Conservation (phyloP, 257 asterid genomes). For the Solanum boliviense region DNA sequence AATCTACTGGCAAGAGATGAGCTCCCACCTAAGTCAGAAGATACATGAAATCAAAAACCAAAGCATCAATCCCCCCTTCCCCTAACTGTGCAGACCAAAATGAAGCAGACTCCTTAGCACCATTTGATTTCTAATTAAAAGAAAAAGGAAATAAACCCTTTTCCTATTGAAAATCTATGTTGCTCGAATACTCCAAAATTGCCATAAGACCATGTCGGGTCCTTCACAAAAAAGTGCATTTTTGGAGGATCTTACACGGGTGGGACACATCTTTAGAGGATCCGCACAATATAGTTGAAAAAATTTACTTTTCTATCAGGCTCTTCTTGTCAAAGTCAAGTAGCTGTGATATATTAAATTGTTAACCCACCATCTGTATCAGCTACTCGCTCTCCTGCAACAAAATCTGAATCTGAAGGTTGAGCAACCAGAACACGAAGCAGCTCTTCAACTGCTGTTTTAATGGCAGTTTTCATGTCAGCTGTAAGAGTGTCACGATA, state of each 20-base stretch:
- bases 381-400: conserved; percentile 66
- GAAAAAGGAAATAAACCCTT: not conserved
- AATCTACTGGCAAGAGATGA: conserved; percentile 84
- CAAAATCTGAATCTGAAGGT: conserved; percentile 56
- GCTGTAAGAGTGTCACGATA: conserved; percentile 86
- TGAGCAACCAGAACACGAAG: conserved; percentile 38
- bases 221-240: not conserved
- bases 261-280: not conserved
- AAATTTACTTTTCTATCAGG: not conserved
- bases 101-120: not conserved
- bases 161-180: not conserved
- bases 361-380: conserved; percentile 71
- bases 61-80: not conserved
- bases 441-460: conserved; percentile 69
- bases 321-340: not conserved
- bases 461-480: conserved; percentile 81
- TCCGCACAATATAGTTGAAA: not conserved
- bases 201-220: not conserved
- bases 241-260: not conserved
- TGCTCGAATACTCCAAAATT: not conserved
- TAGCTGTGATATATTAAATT: not conserved
- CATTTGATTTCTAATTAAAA: not conserved
- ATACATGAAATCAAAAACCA: not conserved
- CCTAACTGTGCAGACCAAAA: not conserved
- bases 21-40: conserved; percentile 60